These are phyloP conservation scores for Aciculosporium take DNA, from an alignment of 2,329 filamentous ascomycete genomes.

Conservation along the genomic window DNA sequence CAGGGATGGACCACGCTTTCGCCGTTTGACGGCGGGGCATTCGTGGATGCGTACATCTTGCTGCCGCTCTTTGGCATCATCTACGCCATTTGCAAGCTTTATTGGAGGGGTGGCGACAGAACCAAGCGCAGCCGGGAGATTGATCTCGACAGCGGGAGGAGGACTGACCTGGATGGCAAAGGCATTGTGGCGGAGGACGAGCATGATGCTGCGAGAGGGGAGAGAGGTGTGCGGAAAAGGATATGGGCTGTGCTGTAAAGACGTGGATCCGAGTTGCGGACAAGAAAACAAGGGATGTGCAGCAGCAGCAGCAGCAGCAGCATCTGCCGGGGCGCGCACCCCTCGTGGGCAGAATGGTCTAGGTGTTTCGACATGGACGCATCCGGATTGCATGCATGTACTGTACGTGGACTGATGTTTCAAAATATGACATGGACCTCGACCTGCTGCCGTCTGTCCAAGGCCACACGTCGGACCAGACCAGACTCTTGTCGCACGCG, in stretches of 20 bases:
- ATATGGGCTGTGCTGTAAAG: constrained; percentile 27
- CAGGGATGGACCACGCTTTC: constrained; percentile 47
- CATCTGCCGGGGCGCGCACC: too few species aligned
- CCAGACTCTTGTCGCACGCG: too few species aligned
- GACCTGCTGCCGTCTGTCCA: too few species aligned
- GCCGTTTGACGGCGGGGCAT: constrained; percentile 42
- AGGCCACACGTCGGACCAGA: too few species aligned
- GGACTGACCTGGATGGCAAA: constrained; percentile 38
- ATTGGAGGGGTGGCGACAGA: constrained; percentile 33
- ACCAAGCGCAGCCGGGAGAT: constrained; percentile 37
- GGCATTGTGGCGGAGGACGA: constrained; percentile 16
- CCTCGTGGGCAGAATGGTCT: too few species aligned
- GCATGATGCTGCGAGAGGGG: constrained; percentile 13
- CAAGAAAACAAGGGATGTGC: neutral
- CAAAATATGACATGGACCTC: too few species aligned
- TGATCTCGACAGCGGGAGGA: constrained; percentile 40
- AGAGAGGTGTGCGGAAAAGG: constrained; percentile 28
- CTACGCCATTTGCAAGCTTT: constrained; percentile 39
- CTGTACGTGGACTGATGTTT: too few species aligned
- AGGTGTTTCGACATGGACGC: too few species aligned
- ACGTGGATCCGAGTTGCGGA: neutral
- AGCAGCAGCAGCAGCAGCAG: too few species aligned
- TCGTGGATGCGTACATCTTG: constrained; percentile 50
- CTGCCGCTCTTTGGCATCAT: constrained; percentile 45
- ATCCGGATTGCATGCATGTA: too few species aligned